These are phyloP conservation scores for Beauveria sp. DNA, from an alignment of 2,329 filamentous ascomycete species.

Conservation along the genomic window DNA sequence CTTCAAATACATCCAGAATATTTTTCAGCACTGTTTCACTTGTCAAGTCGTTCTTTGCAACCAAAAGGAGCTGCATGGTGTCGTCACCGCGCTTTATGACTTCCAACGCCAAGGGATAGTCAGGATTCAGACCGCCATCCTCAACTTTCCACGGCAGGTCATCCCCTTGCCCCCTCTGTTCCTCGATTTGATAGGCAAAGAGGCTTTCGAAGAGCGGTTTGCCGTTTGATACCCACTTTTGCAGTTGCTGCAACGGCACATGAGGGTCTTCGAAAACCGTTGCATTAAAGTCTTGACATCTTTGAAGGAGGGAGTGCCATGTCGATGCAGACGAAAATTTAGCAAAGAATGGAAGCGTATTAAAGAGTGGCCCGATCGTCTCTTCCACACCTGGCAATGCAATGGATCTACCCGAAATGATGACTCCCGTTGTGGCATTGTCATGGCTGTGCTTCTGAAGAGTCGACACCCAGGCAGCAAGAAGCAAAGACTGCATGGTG, in stretches of 20 bases:
- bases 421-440: slow-evolving; percentile 56
- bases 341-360: slow-evolving; percentile 70
- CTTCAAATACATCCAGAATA: slow-evolving; percentile 34
- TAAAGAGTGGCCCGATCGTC: slow-evolving; percentile 79
- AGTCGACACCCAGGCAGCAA: slow-evolving; percentile 64
- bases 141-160: slow-evolving; percentile 45
- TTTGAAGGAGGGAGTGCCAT: slow-evolving; percentile 52
- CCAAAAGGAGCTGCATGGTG: slow-evolving; percentile 48
- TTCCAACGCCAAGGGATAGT: slow-evolving; percentile 75
- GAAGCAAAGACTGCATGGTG: slow-evolving; percentile 30
- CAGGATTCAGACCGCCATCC: slow-evolving; percentile 42
- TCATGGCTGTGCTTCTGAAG: slow-evolving; percentile 42
- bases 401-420: slow-evolving; percentile 71
- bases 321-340: slow-evolving; percentile 34
- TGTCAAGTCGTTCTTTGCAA: slow-evolving; percentile 41
- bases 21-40: slow-evolving; percentile 21
- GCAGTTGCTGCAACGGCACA: slow-evolving; percentile 68
- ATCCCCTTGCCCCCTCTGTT: slow-evolving; percentile 18
- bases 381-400: slow-evolving; percentile 57
- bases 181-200: slow-evolving; percentile 68
- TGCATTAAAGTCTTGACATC: slow-evolving; percentile 65
- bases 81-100: slow-evolving; percentile 45
- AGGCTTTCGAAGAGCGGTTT: slow-evolving; percentile 67
- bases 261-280: slow-evolving; percentile 62
- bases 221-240: slow-evolving; percentile 63